Evolutionary conservation across 352 stramenopile genomes (phyloP).

Genomic region (Pythium coloratum): DNA sequence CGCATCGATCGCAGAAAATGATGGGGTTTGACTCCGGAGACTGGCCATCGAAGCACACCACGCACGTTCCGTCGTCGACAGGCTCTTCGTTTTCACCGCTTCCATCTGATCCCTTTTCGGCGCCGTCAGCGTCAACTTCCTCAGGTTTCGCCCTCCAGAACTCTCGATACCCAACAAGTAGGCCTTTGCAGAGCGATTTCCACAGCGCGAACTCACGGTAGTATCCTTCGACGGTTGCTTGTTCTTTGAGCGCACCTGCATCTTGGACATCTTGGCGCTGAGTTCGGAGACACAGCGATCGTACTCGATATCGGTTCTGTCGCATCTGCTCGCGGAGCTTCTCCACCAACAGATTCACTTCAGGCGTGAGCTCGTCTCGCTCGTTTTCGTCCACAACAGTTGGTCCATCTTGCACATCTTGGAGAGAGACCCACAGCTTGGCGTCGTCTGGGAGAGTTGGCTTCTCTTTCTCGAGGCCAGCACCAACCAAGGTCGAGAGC

Average conservation of each 20-base stretch:
- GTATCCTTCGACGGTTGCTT: constrained; percentile 47
- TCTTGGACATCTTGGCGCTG: constrained; percentile 37
- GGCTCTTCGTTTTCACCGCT: constrained; percentile 34
- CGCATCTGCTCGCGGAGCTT: constrained; percentile 73
- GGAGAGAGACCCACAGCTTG: constrained; percentile 60
- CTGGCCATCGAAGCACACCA: constrained; percentile 88
- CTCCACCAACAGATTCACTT: constrained; percentile 78
- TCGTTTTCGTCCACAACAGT: constrained; percentile 3
- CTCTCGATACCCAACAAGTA: constrained; percentile 63
- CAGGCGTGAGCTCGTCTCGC: constrained; percentile 68
- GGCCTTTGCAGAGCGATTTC: constrained; percentile 71
- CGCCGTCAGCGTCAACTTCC: constrained; percentile 15
- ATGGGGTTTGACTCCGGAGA: constrained; percentile 88
- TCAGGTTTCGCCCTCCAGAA: constrained; percentile 22
- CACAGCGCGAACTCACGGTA: constrained; percentile 77
- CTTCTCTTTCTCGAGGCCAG: constrained; percentile 47
- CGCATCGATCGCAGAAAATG: constrained; percentile 89
- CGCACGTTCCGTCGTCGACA: constrained; percentile 84
- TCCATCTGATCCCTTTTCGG: constrained; percentile 28
- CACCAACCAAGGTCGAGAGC: constrained; percentile 46
- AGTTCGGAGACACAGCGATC: constrained; percentile 48
- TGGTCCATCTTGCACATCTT: constrained; percentile 28
- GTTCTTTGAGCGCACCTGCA: constrained; percentile 25
- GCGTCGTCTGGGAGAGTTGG: constrained; percentile 33
- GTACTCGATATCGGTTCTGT: constrained; percentile 65